Base-by-base conservation (phyloP, 768 basidiomycete genomes). In the Ramaria sp. region DNA sequence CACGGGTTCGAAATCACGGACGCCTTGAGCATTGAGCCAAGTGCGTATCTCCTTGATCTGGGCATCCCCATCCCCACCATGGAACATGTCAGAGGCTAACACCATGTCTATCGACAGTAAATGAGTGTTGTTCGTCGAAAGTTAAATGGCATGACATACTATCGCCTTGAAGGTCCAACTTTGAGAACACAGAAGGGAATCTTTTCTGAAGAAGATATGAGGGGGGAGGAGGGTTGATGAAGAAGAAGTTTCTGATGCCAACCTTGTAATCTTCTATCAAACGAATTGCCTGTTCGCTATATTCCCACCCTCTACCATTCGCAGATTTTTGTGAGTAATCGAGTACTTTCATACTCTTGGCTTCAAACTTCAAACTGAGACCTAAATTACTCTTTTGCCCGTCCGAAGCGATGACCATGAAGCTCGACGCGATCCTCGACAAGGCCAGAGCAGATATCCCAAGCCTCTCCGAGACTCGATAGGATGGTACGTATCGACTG, bases 301-400 rank as follows among this genome's bases (percentile, higher is more conserved):
- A 98, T 64, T 99, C 94, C 96, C 95, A 99, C 32, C 80, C 75
- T 7, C 82, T 71, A 8, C 83, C 85, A 27, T 84, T 80, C n/a
- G 43, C 22, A 20, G 53, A 55, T 69, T 95, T 94, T 57, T 81
- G 77, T 6, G 92, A 85, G 68, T 96, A 97, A 58, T 89, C 88
- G 43, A 96, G 75, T 1, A 99, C 96, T 69, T 98, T 99, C 61
- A 92, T 67, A 9, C 82, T 78, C 69, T 96, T 98, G 12, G 81
- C 88, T 63, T 99, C 96, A 58, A 96, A 99, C 66, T 99, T 99
- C 60, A 99, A 78, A 65, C 88, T 90, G 39, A 99, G 76, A 2
- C 96, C 96, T 28, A 98, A 70, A 64, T 99, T 98, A 53, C 76
- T 78, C 71, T 96, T 97, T 56, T 78, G 74, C 8, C 77, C 77